These are phyloP conservation scores for Candida dendrica DNA, from an alignment of 805 yeast species.

Conservation along the genomic window DNA sequence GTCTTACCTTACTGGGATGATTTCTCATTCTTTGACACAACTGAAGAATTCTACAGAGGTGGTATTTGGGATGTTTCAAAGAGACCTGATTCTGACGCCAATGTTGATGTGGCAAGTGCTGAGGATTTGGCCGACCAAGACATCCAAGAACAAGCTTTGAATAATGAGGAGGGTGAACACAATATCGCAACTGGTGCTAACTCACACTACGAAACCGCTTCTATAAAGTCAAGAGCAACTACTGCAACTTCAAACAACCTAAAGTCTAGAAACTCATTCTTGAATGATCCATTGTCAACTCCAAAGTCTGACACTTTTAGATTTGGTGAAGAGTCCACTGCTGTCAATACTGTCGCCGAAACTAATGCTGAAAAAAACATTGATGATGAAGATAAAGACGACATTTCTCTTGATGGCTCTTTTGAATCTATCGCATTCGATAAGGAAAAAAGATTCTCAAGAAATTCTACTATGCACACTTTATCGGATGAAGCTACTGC, in stretches of 20 bases:
- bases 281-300: conserved; percentile 1
- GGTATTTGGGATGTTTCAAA: conserved; percentile 75
- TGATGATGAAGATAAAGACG: background rate
- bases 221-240: conserved; percentile 2
- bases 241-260: background rate
- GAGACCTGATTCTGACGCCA: background rate
- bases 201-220: background rate
- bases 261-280: too few relatives aligned
- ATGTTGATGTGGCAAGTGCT: background rate
- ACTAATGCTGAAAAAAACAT: background rate
- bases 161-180: conserved; percentile 5
- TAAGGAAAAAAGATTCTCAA: conserved; percentile 3
- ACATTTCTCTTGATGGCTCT: background rate
- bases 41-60: conserved; percentile 71
- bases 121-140: background rate
- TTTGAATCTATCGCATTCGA: background rate
- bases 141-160: background rate
- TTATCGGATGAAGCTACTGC: conserved; percentile 20
- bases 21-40: conserved; percentile 58
- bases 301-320: background rate
- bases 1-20: conserved; percentile 92
- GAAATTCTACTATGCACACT: conserved; percentile 15
- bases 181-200: background rate
- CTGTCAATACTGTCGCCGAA: background rate
- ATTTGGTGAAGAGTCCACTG: conserved; percentile 1